Evolutionary conservation across 306 rosid species (phyloP).

Genomic region (Abrus pulchellus): DNA sequence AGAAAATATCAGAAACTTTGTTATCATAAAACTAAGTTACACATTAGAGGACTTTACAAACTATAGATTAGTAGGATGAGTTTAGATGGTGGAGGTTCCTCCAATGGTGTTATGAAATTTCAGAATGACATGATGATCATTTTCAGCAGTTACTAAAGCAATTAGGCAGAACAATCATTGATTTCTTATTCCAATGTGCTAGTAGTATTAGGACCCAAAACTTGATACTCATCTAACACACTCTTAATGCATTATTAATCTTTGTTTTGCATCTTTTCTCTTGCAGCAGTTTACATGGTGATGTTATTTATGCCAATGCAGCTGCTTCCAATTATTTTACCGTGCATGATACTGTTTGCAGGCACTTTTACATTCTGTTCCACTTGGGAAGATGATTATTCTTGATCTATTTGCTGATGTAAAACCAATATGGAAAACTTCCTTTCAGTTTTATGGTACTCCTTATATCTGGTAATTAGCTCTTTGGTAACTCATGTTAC

Average conservation of each 20-base stretch:
- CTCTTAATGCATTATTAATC: conserved; percentile 16
- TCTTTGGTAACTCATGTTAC: conserved; percentile 26
- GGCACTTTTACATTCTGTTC: conserved; percentile 96
- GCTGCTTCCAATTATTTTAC: conserved; percentile 5
- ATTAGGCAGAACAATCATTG: background rate
- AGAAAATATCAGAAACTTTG: background rate
- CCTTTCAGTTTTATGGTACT: conserved; percentile 90
- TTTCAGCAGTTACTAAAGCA: conserved; percentile 6
- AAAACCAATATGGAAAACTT: conserved; percentile 87
- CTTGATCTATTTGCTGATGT: conserved; percentile 98
- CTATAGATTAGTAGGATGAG: background rate
- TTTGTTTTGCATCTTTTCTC: background rate
- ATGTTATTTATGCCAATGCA: conserved; percentile 22
- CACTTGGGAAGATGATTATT: conserved; percentile 93
- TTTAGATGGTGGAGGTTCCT: background rate
- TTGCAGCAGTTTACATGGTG: background rate
- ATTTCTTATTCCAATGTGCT: background rate
- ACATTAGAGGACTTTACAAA: background rate
- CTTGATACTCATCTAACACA: background rate
- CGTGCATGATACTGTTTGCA: conserved; percentile 53
- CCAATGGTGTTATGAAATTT: background rate
- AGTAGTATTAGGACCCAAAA: conserved; percentile 2
- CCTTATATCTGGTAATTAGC: conserved; percentile 91
- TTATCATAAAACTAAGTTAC: background rate
- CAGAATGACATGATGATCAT: background rate